Base-by-base conservation (phyloP, 768 basidiomycete species). In the Amanita thiersii region DNA sequence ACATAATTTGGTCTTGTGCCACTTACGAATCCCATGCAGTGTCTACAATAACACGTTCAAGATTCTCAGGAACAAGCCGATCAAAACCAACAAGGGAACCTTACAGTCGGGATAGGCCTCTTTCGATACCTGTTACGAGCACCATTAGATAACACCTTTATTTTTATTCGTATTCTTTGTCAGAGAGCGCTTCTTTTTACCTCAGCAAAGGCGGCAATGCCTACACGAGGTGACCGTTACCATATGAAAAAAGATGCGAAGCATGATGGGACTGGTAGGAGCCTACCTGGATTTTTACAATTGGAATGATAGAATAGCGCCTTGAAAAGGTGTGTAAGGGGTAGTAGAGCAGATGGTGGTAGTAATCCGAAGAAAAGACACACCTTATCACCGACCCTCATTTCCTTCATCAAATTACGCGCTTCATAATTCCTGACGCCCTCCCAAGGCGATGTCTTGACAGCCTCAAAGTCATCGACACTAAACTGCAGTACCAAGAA, bases 51-150 rank as follows among this genome's bases (percentile, higher is more conserved):
- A 37, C 39, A 32, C 38, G 12, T 39, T 40, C 49, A 21, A 39
- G 11, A 35, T 4, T 17, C 17, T 34, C 3, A 11, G 21, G 3
- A 19, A 17, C 15, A 5, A 24, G 24, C 2, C 24, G 15, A 14
- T 17, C 7, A n/a, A n/a, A n/a, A n/a, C n/a, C 24, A 19, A 11
- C 1, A 23, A 29, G 18, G 10, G 15, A 9, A 30, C 29, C 87
- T 64, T 60, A 91, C 89, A 73, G 56, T 97, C 92, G 14, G 91
- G 87, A 60, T 94, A 93, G 4, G 89, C 87, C 56, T 86, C 84
- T 57, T 78, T 87, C 21, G 71, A 70, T 5, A 94, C 80, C 78
- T 88, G 44, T 6, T 10, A 41, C 18, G n/a, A 35, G 12, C 17
- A 29, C 34, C 14, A 32, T 37, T n/a, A 39, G 18, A 47, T 48